Evolutionary conservation across 306 rosid species (phyloP), one percentile per base, ranked within the genome.

Genomic region (Quercus glauca): DNA sequence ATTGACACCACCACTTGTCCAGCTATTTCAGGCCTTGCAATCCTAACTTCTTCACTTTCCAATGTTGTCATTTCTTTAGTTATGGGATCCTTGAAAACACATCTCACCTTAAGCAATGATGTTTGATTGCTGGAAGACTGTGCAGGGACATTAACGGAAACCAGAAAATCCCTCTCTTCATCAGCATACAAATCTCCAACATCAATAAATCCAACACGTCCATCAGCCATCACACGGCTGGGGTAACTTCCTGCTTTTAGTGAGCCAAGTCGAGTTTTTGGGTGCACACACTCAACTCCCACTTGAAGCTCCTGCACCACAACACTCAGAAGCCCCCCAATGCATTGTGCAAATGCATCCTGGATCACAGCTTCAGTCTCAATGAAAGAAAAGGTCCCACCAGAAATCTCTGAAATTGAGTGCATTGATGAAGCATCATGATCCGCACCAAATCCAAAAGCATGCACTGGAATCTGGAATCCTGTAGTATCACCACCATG

Each of bases 291-390:
- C 69, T 92, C 97, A 57, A 95, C 81, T 77, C 78, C 88, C 37
- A 95, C 94, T 80, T 88, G 96, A 85, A 95, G 81, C 85, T 95
- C 97, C 86, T 95, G 99, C 75, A 90, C 91, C 79, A 89, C 92
- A 3, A 95, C 99, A 59, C 99, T 95, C 80, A 95, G 76, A 29
- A 95, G 97, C 73, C 99, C 99, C 9, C 99, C 99, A 23, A 95
- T 95, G 88, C 99, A 95, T 78, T 92, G 99, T 18, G 99, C 99
- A 87, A 95, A 95, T 6, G 99, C 99, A 74, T 95, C 99, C 83
- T 95, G 99, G 71, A 95, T 86, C 68, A 88, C 96, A 31, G 94
- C 90, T 81, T 95, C 99, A 7, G 94, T 91, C 88, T 95, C 99
- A 1, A 95, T 95, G 86, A 95, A 95, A 37, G 99, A 95, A 87